Base-by-base conservation (phyloP, 352 stramenopile genomes). In the Albugo laibachii region DNA sequence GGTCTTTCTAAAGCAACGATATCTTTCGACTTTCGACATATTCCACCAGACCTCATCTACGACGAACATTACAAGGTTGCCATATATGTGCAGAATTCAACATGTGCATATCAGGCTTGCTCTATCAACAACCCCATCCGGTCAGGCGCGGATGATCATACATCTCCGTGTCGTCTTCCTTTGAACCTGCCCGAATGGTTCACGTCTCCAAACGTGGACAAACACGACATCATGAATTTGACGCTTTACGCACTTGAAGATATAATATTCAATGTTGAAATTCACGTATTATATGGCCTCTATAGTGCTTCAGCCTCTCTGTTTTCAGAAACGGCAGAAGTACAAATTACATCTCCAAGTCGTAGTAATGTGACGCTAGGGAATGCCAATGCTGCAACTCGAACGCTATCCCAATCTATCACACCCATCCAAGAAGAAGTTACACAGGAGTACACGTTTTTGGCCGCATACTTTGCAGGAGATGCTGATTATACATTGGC, bases 161-260 rank as follows among this genome's bases (percentile, higher is more conserved):
- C 75, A 6, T 77, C 75, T 36, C 94, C 94, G 2, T 98, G 94
- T 58, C 65, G 76, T 24, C 71, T 83, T 13, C 92, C 94, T 0
- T 49, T 97, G 15, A 65, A 80, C 16, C 56, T 98, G 24, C 83
- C 87, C 12, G 56, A 57, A 18, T 97, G 86, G 81, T 98, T 98
- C 50, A 59, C 76, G 13, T 82, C 87, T 12, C 64, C 61, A 0
- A 70, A 64, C 2, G 75, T 97, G 36, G 69, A 93, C 50, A 97
- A 98, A 62, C 84, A 96, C 59, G 63, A 93, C 52, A 34, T 88
- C 11, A 58, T 97, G 21, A 97, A 97, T 53, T 62, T 98, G 35
- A 97, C 91, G 0, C 45, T 98, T 10, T 58, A 94, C 13, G 86
- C 93, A 13, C 63, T 98, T 13, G 94, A 98, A 45, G 94, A 98